Conservation (phyloP, 2,329 filamentous ascomycete genomes). For the Orbilia blumenaviensis region DNA sequence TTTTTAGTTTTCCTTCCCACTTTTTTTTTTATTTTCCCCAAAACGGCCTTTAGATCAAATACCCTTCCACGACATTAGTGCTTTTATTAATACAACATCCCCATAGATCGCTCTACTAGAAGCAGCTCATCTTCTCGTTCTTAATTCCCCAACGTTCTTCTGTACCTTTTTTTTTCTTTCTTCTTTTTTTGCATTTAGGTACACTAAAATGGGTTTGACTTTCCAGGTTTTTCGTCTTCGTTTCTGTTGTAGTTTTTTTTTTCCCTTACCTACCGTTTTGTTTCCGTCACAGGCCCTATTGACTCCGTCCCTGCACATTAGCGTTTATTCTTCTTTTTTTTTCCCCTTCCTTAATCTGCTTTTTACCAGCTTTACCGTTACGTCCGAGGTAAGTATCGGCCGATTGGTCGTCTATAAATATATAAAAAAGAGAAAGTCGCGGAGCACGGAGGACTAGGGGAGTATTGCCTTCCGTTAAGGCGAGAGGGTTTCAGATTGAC, state of each 20-base stretch:
- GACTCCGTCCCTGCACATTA: conserved; percentile 24
- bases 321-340: conserved; percentile 10
- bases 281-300: not conserved
- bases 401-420: not conserved
- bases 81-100: conserved; percentile 28
- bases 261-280: no score
- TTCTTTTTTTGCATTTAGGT: not conserved
- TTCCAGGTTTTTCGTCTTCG: conserved; percentile 12
- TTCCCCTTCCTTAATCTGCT: not conserved
- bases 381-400: conserved; percentile 38
- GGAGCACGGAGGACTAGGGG: not conserved
- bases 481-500: conserved; percentile 8
- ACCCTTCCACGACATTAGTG: conserved; percentile 33
- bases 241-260: not conserved
- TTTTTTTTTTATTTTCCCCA: not conserved
- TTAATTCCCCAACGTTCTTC: conserved; percentile 13
- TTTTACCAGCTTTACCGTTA: conserved; percentile 1
- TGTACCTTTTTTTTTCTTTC: conserved; percentile 12
- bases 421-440: conserved; percentile 20
- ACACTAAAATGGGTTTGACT: conserved; percentile 24
- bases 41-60: conserved; percentile 37
- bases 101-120: conserved; percentile 53
- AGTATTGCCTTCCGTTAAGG: not conserved
- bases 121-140: not conserved
- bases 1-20: not conserved